These are phyloP conservation scores for Cydonia oblonga DNA, from an alignment of 331 rosid species.

Conservation along the genomic window DNA sequence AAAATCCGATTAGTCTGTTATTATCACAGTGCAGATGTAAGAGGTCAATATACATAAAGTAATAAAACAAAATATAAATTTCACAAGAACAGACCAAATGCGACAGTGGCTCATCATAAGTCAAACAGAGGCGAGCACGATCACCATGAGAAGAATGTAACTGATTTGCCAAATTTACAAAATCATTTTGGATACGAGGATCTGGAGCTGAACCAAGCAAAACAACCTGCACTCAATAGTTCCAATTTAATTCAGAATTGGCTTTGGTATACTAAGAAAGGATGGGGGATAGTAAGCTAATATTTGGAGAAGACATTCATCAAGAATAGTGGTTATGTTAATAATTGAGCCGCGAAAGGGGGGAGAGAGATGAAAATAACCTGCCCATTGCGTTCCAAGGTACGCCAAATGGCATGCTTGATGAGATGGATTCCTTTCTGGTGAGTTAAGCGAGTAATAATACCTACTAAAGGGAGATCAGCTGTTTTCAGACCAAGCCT, in stretches of 20 bases:
- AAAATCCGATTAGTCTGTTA: neutral
- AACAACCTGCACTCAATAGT: conserved; percentile 48
- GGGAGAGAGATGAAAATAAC: conserved; percentile 22
- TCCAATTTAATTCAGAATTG: conserved; percentile 2
- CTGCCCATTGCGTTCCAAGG: conserved; percentile 77
- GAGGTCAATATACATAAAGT: neutral
- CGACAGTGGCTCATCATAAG: conserved; percentile 77
- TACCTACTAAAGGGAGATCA: conserved; percentile 61
- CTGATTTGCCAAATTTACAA: conserved; percentile 51
- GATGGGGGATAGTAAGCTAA: neutral
- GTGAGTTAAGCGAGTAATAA: conserved; percentile 68
- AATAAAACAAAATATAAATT: neutral
- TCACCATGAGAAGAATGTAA: conserved; percentile 39
- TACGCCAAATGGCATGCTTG: conserved; percentile 56
- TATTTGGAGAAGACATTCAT: no score
- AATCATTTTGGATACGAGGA: conserved; percentile 68
- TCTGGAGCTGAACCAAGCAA: conserved; percentile 96
- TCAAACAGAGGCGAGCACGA: conserved; percentile 51
- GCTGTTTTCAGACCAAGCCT: conserved; percentile 47
- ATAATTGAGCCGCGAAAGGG: neutral
- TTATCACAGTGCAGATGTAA: neutral
- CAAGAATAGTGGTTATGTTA: neutral
- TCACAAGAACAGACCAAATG: conserved; percentile 50
- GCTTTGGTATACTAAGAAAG: neutral
- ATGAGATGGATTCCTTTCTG: conserved; percentile 92